Evolutionary conservation across 2,329 filamentous ascomycete genomes (phyloP).

Genomic region (Atkinsonella hypoxylon): DNA sequence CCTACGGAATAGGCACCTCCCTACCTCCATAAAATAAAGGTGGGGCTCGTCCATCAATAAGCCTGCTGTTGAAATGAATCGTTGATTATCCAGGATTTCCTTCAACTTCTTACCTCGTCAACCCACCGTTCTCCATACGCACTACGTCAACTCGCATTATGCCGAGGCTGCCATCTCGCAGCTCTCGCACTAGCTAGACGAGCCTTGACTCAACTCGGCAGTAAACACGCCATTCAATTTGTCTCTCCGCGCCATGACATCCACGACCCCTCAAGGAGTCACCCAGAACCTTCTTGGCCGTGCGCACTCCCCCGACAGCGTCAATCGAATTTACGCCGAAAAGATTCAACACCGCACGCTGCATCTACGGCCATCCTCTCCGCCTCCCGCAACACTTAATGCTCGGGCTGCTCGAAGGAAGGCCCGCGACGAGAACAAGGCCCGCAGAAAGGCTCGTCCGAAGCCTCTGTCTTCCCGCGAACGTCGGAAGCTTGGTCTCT

Average conservation of each 20-base stretch:
- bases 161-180: neutral
- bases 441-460: constrained; percentile 38
- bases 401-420: constrained; percentile 45
- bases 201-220: neutral
- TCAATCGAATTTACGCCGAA: constrained; percentile 62
- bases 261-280: constrained; percentile 22
- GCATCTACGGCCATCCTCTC: constrained; percentile 64
- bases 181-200: neutral
- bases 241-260: constrained; percentile 19
- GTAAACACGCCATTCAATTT: too few species aligned
- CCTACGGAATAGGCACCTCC: too few species aligned
- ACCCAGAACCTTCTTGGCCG: constrained; percentile 58
- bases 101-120: too few species aligned
- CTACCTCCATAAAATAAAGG: too few species aligned
- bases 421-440: constrained; percentile 32
- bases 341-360: constrained; percentile 76
- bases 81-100: too few species aligned
- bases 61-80: neutral
- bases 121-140: neutral
- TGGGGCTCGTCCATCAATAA: constrained; percentile 1
- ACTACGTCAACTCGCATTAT: neutral
- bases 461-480: constrained; percentile 69
- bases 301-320: constrained; percentile 65
- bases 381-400: constrained; percentile 40
- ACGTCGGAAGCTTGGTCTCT: constrained; percentile 60